Evolutionary conservation across 192 early-diverging fungal species (phyloP).

Genomic region (Linnemannia zychae): DNA sequence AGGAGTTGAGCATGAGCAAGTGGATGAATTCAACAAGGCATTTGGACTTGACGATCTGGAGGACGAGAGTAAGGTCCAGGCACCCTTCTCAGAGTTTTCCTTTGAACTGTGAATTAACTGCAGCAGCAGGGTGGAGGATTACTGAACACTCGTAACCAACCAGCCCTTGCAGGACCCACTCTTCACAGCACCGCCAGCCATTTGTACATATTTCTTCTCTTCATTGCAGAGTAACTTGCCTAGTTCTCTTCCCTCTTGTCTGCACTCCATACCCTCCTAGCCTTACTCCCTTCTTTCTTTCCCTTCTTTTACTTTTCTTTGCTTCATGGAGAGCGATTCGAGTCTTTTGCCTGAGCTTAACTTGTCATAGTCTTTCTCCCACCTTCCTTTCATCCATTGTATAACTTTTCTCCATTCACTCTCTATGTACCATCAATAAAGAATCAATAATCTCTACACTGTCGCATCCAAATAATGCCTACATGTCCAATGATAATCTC

Average conservation of each 20-base stretch:
- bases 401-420: neutral
- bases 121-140: too few relatives aligned
- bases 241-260: slow-evolving; percentile 71
- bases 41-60: slow-evolving; percentile 37
- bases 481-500: neutral
- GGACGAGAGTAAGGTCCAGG: slow-evolving; percentile 37
- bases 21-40: slow-evolving; percentile 18
- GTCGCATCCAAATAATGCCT: neutral
- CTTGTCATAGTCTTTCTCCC: neutral
- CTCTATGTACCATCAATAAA: neutral
- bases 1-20: neutral
- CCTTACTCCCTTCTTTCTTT: neutral
- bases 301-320: neutral
- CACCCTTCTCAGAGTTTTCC: slow-evolving; percentile 42
- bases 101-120: slow-evolving; percentile 22
- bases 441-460: neutral
- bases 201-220: slow-evolving; percentile 30
- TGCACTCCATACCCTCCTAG: neutral
- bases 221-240: slow-evolving; percentile 56
- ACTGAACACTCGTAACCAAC: too few relatives aligned
- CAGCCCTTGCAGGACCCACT: too few relatives aligned
- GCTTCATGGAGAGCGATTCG: neutral
- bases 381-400: neutral
- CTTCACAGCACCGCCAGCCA: neutral
- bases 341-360: neutral